A percentile compares a stretch with the other conserved stretches of the same genome.
Conservation (phyloP, 257 asterid species). For the Mentha longifolia region DNA sequence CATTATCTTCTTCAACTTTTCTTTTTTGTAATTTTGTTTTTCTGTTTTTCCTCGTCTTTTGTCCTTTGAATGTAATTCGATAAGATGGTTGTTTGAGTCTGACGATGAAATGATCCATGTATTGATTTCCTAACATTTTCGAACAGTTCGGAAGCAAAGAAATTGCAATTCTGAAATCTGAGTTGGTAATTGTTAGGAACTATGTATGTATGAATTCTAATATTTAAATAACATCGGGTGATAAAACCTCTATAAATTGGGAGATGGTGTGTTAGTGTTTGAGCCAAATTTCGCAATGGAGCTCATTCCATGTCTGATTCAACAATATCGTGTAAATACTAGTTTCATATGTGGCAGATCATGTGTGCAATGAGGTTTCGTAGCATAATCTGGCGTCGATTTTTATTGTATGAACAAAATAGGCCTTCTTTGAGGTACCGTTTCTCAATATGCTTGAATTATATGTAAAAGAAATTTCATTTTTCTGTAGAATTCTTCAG, state of each 20-base stretch:
- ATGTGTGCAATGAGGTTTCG: neutral
- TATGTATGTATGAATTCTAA: neutral
- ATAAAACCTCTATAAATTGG: constrained; percentile 7
- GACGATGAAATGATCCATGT: constrained; percentile 11
- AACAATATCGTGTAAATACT: neutral
- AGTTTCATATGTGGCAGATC: neutral
- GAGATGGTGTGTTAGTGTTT: neutral
- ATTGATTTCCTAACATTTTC: constrained; percentile 13
- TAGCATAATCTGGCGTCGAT: neutral
- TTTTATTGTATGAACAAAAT: constrained; percentile 20
- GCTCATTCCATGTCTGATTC: neutral
- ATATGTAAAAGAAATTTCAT: constrained; percentile 23
- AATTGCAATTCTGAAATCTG: constrained; percentile 2
- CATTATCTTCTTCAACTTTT: neutral
- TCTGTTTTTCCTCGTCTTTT: neutral
- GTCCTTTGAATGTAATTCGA: neutral
- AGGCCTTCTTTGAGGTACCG: neutral
- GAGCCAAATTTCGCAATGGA: constrained; percentile 21
- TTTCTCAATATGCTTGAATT: neutral
- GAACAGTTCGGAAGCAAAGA: neutral
- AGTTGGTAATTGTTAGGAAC: neutral
- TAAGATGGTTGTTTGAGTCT: neutral
- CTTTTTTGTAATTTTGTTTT: neutral
- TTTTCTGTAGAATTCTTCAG: constrained; percentile 53
- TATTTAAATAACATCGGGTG: neutral